phyloP scores from a whole-genome alignment of 2,329 filamentous ascomycete species.

The Paecilomyces sp. region DNA sequence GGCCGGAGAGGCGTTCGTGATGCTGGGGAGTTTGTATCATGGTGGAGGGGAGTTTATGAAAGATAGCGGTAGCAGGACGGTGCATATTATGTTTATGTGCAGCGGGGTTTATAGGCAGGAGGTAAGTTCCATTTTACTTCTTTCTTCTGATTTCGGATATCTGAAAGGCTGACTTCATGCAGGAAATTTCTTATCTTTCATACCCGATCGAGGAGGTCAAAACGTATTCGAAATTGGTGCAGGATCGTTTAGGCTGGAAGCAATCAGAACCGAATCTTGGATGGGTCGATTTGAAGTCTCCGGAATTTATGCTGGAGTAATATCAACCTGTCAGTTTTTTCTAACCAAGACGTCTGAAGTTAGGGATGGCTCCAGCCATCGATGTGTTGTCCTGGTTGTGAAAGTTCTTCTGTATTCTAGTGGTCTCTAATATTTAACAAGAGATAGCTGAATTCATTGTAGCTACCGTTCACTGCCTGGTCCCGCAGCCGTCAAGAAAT shows the following conservation, averaged over 20 bases:
- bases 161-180: background rate
- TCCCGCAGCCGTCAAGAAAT: constrained; percentile 26
- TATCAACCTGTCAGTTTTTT: background rate
- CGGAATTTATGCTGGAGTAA: constrained; percentile 13
- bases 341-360: background rate
- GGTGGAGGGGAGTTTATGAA: constrained; percentile 25
- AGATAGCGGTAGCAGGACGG: constrained; percentile 21
- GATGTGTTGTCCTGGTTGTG: no score
- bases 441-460: background rate
- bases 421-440: no score
- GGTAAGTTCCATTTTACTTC: constrained; percentile 5
- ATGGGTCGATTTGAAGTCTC: constrained; percentile 34
- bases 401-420: background rate
- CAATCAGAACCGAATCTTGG: constrained; percentile 35
- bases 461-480: background rate
- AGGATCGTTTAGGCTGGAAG: constrained; percentile 33
- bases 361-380: background rate
- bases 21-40: constrained; percentile 34
- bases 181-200: constrained; percentile 27
- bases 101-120: constrained; percentile 31
- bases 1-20: constrained; percentile 31
- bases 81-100: constrained; percentile 36
- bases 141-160: background rate
- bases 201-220: constrained; percentile 34
- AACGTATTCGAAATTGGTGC: constrained; percentile 29